A percentile compares a stretch with the other conserved stretches of the same genome.
phyloP scores from a whole-genome alignment of 108 stramenopile species.

The Conticribra guillardii region DNA sequence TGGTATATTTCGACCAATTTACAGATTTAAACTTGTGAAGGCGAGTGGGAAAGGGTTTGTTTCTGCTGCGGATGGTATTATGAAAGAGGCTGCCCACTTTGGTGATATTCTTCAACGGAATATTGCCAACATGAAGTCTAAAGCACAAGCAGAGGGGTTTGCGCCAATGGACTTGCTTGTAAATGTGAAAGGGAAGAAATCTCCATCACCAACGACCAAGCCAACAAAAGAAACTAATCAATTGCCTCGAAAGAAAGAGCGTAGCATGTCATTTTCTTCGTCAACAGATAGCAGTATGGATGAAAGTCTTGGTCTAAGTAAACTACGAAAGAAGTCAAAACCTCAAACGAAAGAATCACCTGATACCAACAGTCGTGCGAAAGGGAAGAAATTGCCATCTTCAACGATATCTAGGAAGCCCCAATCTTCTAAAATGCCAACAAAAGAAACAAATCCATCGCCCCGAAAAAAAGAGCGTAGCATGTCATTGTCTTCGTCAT shows the following conservation, averaged over 20 bases:
- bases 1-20: slow-evolving; percentile 55
- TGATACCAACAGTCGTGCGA: too few species aligned
- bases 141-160: slow-evolving; percentile 44
- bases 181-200: slow-evolving; percentile 13
- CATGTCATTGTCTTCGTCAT: too few species aligned
- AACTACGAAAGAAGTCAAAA: too few species aligned
- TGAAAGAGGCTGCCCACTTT: slow-evolving; percentile 33
- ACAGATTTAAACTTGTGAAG: slow-evolving; percentile 32
- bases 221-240: neutral
- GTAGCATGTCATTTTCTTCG: too few species aligned
- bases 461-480: neutral
- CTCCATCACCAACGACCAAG: neutral
- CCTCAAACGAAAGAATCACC: too few species aligned
- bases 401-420: too few species aligned
- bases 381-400: too few species aligned
- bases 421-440: too few species aligned
- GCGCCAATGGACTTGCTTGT: slow-evolving; percentile 48
- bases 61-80: slow-evolving; percentile 28
- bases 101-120: slow-evolving; percentile 36
- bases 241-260: neutral
- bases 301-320: neutral
- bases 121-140: slow-evolving; percentile 26
- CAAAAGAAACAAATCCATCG: neutral
- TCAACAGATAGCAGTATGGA: neutral
- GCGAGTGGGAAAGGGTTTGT: slow-evolving; percentile 11